phyloP scores from a whole-genome alignment of 2,329 filamentous ascomycete genomes.

The Cordyceps pruinosa region DNA sequence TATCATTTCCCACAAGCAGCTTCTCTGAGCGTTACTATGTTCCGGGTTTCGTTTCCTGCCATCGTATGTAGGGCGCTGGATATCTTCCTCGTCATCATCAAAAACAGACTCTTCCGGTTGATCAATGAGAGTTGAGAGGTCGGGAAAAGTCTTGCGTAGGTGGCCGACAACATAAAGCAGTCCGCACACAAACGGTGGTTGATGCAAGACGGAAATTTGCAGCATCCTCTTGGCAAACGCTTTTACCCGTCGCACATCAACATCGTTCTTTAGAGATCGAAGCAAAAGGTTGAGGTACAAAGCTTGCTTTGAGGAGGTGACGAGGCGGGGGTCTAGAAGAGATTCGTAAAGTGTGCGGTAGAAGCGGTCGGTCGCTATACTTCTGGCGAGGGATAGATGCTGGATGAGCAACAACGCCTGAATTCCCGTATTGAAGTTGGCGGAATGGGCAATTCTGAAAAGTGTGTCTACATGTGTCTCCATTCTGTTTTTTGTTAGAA shows the following conservation, averaged over 20 bases:
- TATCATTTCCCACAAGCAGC: conserved; percentile 82
- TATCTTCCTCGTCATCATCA: conserved; percentile 58
- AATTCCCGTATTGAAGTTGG: conserved; percentile 97
- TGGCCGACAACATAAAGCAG: conserved; percentile 86
- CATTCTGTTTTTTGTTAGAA: conserved; percentile 43
- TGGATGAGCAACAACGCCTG: conserved; percentile 94
- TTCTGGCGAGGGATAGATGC: conserved; percentile 75
- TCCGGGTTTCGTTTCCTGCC: conserved; percentile 86
- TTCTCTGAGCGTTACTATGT: conserved; percentile 86
- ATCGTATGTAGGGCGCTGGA: conserved; percentile 56
- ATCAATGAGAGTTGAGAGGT: conserved; percentile 68
- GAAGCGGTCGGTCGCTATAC: conserved; percentile 80
- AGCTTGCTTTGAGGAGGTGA: conserved; percentile 88
- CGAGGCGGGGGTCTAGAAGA: conserved; percentile 78
- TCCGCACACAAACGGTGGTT: conserved; percentile 87
- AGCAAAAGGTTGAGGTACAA: conserved; percentile 91
- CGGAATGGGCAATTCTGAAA: conserved; percentile 92
- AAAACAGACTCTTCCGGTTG: conserved; percentile 64
- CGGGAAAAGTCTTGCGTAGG: conserved; percentile 70
- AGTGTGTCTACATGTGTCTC: conserved; percentile 88
- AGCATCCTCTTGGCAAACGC: conserved; percentile 92
- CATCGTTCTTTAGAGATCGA: conserved; percentile 78
- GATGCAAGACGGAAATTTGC: conserved; percentile 80
- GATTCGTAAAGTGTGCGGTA: conserved; percentile 96
- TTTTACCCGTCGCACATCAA: conserved; percentile 87